phyloP scores from a whole-genome alignment of 1,284 basidiomycete genomes.

The Irpex lacteus region DNA sequence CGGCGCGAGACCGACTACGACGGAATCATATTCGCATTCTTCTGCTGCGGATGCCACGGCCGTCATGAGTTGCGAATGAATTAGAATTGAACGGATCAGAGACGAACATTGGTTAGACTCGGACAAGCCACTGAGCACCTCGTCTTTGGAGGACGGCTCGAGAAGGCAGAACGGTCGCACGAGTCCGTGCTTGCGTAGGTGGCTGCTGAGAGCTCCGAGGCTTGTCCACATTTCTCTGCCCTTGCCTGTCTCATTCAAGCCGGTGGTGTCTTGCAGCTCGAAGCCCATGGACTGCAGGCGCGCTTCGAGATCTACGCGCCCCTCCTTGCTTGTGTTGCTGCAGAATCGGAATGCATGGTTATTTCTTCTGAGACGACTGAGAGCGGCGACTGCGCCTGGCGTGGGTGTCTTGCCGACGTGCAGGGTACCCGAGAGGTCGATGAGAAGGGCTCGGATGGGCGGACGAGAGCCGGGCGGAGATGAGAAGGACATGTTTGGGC shows the following conservation, averaged over 20 bases:
- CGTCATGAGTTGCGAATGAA: not conserved
- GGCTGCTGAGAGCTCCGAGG: conserved; percentile 53
- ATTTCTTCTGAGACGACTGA: conserved; percentile 41
- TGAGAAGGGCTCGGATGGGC: conserved; percentile 48
- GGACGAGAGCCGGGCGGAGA: conserved; percentile 21
- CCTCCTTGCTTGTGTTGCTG: conserved; percentile 60
- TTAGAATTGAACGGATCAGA: not conserved
- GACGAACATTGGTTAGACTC: not conserved
- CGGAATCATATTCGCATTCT: conserved; percentile 45
- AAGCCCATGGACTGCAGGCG: conserved; percentile 52
- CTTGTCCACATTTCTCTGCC: conserved; percentile 56
- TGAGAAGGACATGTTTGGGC: not conserved
- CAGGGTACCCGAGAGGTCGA: conserved; percentile 71
- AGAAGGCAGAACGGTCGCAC: conserved; percentile 58
- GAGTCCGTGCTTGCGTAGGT: conserved; percentile 40
- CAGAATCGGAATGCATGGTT: conserved; percentile 59
- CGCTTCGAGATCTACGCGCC: conserved; percentile 39
- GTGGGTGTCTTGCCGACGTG: conserved; percentile 54
- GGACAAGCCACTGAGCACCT: conserved; percentile 34
- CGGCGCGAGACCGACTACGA: conserved; percentile 67
- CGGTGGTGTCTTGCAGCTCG: conserved; percentile 28
- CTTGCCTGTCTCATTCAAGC: conserved; percentile 4
- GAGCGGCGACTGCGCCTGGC: conserved; percentile 46
- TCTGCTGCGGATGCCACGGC: not conserved
- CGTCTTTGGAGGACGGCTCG: conserved; percentile 53